Percentiles rank a stretch among this genome's conserved stretches.
Evolutionary conservation across 1,139 yeast genomes (phyloP).

Genomic region (Lodderomyces oxycetoniae): DNA sequence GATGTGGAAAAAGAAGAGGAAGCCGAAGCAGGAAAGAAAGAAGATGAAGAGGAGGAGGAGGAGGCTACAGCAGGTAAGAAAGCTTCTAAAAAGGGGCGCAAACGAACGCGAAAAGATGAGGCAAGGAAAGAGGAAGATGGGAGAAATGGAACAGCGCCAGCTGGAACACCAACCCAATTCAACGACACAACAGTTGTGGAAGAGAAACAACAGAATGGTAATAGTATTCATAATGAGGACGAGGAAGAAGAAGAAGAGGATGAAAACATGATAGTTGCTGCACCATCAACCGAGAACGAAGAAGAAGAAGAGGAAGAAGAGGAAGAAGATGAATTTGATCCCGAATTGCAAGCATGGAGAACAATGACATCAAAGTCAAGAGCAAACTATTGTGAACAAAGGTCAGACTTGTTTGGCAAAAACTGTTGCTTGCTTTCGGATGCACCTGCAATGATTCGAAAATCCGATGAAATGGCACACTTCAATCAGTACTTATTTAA

Average conservation of each 20-base stretch:
- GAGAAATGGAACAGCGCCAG: constrained; percentile 5
- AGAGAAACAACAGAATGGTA: not conserved
- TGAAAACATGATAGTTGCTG: constrained; percentile 4
- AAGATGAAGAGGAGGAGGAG: constrained; percentile 30
- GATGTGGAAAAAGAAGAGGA: constrained; percentile 82
- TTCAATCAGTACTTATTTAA: constrained; percentile 47
- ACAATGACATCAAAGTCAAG: constrained; percentile 73
- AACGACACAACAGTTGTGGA: not conserved
- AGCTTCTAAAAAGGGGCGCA: constrained; percentile 40
- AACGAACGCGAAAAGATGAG: constrained; percentile 36
- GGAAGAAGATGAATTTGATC: constrained; percentile 55
- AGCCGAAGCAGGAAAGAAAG: constrained; percentile 33
- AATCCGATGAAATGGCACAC: constrained; percentile 55
- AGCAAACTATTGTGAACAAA: constrained; percentile 65
- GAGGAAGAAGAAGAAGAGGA: constrained; percentile 7
- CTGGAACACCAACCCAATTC: constrained; percentile 3
- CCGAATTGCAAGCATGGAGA: constrained; percentile 78
- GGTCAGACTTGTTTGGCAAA: constrained; percentile 62
- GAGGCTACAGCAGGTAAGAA: constrained; percentile 37
- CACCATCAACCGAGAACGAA: constrained; percentile 17
- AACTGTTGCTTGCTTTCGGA: constrained; percentile 55
- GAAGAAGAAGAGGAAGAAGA: constrained; percentile 24
- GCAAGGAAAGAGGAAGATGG: constrained; percentile 22
- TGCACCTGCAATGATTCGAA: constrained; percentile 63
- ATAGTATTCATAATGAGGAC: constrained; percentile 2